These are phyloP conservation scores for Petasospora rhodanensis DNA, from an alignment of 1,139 yeast species.

Conservation along the genomic window DNA sequence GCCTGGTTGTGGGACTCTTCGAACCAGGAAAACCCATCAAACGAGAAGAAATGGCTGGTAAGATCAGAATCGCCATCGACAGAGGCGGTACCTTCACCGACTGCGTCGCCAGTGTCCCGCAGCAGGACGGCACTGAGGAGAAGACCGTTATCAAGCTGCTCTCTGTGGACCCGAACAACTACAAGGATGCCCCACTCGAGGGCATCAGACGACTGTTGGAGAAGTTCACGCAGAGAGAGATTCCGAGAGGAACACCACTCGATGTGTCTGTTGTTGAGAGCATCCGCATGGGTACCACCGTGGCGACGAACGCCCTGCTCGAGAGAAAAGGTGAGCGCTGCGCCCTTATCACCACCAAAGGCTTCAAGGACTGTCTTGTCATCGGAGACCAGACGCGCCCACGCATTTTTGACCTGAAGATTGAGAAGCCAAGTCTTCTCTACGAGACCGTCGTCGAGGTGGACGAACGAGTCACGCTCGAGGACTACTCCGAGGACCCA, in stretches of 20 bases:
- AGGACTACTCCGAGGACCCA: slow-evolving; percentile 62
- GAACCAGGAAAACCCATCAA: not conserved
- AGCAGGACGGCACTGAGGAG: slow-evolving; percentile 28
- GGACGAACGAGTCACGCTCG: slow-evolving; percentile 70
- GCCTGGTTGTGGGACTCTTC: no score
- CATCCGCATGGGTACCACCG: slow-evolving; percentile 76
- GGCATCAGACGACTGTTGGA: slow-evolving; percentile 80
- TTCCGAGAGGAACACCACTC: slow-evolving; percentile 45
- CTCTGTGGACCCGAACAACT: slow-evolving; percentile 84
- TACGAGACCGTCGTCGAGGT: slow-evolving; percentile 62
- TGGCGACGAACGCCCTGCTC: slow-evolving; percentile 68
- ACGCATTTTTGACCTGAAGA: slow-evolving; percentile 44
- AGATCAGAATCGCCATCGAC: slow-evolving; percentile 38
- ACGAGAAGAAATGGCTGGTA: slow-evolving; percentile 1
- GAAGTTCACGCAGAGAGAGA: slow-evolving; percentile 42
- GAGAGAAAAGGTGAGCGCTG: slow-evolving; percentile 66
- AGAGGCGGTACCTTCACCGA: slow-evolving; percentile 92
- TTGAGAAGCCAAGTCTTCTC: slow-evolving; percentile 52
- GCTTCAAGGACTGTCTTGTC: slow-evolving; percentile 56
- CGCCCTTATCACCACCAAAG: slow-evolving; percentile 62
- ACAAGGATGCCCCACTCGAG: slow-evolving; percentile 86
- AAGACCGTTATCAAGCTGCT: slow-evolving; percentile 62
- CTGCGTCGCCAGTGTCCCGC: slow-evolving; percentile 37
- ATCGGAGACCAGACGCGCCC: slow-evolving; percentile 79
- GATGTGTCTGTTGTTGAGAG: slow-evolving; percentile 48